phyloP scores from a whole-genome alignment of 495 filamentous ascomycete genomes.

The Amphirosellinia nigrospora region DNA sequence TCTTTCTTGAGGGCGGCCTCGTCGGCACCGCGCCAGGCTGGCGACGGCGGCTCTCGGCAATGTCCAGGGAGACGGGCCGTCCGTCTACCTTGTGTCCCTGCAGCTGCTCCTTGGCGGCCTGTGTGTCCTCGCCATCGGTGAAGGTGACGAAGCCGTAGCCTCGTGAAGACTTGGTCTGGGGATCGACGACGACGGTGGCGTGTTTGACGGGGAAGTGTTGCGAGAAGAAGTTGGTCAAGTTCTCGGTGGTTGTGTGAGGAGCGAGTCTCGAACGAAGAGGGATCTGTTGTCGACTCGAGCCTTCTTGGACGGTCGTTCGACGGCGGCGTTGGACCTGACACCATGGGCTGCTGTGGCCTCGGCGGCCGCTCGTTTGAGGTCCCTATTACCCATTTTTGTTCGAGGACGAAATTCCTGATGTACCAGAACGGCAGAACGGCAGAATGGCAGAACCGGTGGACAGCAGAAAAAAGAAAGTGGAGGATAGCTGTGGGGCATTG shows the following conservation, averaged over 20 bases:
- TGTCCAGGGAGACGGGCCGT: slow-evolving; percentile 80
- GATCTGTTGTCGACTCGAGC: slow-evolving; percentile 60
- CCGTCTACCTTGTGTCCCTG: slow-evolving; percentile 76
- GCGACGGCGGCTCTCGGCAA: slow-evolving; percentile 84
- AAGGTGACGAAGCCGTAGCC: slow-evolving; percentile 98
- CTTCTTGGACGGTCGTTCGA: slow-evolving; percentile 50
- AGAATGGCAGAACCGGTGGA: background rate
- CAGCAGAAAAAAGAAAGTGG: slow-evolving; percentile 30
- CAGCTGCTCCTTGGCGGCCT: slow-evolving; percentile 77
- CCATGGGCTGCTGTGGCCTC: slow-evolving; percentile 36
- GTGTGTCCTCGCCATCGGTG: slow-evolving; percentile 88
- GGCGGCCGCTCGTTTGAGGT: slow-evolving; percentile 42
- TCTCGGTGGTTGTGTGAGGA: slow-evolving; percentile 76
- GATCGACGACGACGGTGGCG: slow-evolving; percentile 83
- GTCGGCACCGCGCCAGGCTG: slow-evolving; percentile 54
- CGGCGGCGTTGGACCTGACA: slow-evolving; percentile 26
- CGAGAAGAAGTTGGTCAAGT: slow-evolving; percentile 86
- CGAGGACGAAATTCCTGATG: background rate
- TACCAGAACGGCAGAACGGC: background rate
- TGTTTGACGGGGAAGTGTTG: slow-evolving; percentile 94
- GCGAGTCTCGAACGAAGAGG: slow-evolving; percentile 89
- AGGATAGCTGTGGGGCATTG: slow-evolving; percentile 9
- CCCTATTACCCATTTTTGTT: slow-evolving; percentile 41
- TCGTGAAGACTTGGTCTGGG: slow-evolving; percentile 79
- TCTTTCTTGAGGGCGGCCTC: slow-evolving; percentile 58